Percentiles rank a stretch among this genome's conserved stretches.
Evolutionary conservation across 1,284 basidiomycete genomes (phyloP).

Genomic region (Fomitopsis schrenkii): DNA sequence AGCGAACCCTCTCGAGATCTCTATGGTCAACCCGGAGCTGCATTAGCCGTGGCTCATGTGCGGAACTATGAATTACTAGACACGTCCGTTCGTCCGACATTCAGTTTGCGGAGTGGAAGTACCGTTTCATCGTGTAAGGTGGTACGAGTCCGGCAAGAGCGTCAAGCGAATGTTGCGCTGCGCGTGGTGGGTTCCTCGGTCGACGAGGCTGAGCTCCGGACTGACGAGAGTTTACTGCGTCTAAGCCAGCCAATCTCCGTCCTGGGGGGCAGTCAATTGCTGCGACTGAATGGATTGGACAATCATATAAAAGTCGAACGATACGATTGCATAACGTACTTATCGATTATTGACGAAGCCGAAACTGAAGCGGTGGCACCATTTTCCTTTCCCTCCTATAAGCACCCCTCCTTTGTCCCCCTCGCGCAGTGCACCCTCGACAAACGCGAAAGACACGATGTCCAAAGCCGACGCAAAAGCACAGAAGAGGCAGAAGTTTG

Average conservation of each 20-base stretch:
- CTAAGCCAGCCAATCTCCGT: not conserved
- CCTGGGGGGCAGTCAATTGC: not conserved
- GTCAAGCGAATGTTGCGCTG: too few relatives aligned
- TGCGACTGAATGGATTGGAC: not conserved
- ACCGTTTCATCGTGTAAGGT: too few relatives aligned
- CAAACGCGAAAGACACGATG: not conserved
- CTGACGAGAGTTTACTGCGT: not conserved
- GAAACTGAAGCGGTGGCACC: not conserved
- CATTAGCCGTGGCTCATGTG: too few relatives aligned
- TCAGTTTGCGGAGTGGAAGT: too few relatives aligned
- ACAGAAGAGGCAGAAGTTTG: conserved; percentile 47
- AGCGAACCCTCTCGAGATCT: too few relatives aligned
- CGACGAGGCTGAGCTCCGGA: not conserved
- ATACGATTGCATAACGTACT: not conserved
- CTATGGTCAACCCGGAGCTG: too few relatives aligned
- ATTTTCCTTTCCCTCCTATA: not conserved
- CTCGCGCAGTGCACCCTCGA: not conserved
- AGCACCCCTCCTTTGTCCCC: not conserved
- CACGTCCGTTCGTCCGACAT: too few relatives aligned
- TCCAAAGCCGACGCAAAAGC: conserved; percentile 32
- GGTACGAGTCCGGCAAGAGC: too few relatives aligned
- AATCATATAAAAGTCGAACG: not conserved
- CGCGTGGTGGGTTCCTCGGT: not conserved
- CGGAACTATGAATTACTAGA: too few relatives aligned
- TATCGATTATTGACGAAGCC: not conserved